These are phyloP conservation scores for Clitocybe nebularis DNA, from an alignment of 1,284 basidiomycete genomes.

Conservation along the genomic window DNA sequence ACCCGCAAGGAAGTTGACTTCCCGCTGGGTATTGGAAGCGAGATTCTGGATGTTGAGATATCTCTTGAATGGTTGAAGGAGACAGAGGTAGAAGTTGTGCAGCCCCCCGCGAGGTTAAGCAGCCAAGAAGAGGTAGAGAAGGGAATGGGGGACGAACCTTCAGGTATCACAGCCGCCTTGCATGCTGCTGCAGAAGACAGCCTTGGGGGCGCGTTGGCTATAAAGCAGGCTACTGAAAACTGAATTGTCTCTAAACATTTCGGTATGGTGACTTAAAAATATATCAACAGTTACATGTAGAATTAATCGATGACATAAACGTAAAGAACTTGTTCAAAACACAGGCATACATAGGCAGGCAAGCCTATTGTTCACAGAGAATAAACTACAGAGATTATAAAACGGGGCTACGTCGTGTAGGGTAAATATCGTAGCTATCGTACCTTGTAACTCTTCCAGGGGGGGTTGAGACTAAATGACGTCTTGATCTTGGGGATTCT, in stretches of 20 bases:
- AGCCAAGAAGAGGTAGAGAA: slow-evolving; percentile 23
- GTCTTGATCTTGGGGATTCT: not conserved
- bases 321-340: no score
- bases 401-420: no score
- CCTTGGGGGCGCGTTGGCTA: slow-evolving; percentile 25
- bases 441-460: no score
- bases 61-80: slow-evolving; percentile 39
- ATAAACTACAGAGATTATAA: no score
- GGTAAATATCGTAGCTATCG: no score
- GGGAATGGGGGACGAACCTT: slow-evolving; percentile 18
- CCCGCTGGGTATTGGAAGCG: slow-evolving; percentile 64
- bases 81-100: slow-evolving; percentile 17
- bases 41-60: slow-evolving; percentile 62
- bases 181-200: slow-evolving; percentile 23
- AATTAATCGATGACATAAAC: no score
- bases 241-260: slow-evolving; percentile 4
- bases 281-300: no score
- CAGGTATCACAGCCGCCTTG: slow-evolving; percentile 22
- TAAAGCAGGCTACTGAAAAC: slow-evolving; percentile 25
- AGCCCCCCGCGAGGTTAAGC: slow-evolving; percentile 24
- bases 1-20: slow-evolving; percentile 71
- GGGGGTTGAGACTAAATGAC: no score
- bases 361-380: no score
- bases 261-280: not conserved
- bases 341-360: no score